phyloP scores from a whole-genome alignment of 2,329 filamentous ascomycete genomes.

The Fonsecaea pedrosoi region DNA sequence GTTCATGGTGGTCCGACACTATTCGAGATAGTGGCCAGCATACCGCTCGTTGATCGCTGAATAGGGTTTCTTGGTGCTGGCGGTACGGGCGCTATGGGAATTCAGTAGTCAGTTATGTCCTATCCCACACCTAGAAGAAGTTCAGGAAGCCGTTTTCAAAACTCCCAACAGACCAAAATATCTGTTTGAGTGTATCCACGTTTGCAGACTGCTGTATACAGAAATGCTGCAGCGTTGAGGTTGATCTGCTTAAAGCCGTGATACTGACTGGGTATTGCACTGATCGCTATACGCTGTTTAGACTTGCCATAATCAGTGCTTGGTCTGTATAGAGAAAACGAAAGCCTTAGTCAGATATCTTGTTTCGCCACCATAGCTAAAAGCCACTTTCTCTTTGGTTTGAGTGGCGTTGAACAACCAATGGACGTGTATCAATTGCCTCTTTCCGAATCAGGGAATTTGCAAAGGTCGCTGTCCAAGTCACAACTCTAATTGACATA shows the following conservation, averaged over 20 bases:
- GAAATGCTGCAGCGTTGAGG: background rate
- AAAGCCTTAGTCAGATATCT: background rate
- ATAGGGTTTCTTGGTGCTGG: background rate
- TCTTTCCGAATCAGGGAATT: slow-evolving; percentile 24
- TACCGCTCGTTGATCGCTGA: background rate
- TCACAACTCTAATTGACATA: background rate
- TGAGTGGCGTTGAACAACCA: background rate
- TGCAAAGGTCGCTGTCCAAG: background rate
- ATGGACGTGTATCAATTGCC: slow-evolving; percentile 10
- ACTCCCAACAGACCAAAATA: background rate
- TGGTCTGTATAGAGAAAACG: background rate
- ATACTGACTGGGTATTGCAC: background rate
- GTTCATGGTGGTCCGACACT: background rate
- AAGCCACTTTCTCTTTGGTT: background rate
- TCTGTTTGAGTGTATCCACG: background rate
- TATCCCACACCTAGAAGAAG: background rate
- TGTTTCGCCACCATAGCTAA: background rate
- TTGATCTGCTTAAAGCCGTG: background rate
- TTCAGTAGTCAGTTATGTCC: background rate
- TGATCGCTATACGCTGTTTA: background rate
- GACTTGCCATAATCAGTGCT: background rate
- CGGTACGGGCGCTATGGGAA: too few relatives aligned
- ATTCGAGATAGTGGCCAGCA: background rate
- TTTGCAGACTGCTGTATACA: background rate
- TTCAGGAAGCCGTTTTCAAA: background rate